Conservation (phyloP, 2,329 filamentous ascomycete genomes). For the Fonsecaea pedrosoi region DNA sequence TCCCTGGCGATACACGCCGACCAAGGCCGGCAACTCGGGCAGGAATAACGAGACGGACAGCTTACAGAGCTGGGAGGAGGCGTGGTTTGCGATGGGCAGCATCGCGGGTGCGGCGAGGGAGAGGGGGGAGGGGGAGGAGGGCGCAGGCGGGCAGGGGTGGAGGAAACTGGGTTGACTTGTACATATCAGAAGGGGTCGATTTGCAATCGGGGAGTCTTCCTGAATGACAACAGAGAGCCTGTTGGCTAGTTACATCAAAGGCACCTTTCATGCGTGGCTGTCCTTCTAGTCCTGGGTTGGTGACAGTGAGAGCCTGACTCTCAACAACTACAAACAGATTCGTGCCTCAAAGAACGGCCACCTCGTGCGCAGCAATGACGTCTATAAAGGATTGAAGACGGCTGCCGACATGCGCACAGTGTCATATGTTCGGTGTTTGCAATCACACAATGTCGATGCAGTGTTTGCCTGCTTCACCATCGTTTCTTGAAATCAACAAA, state of each 20-base stretch:
- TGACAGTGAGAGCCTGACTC: neutral
- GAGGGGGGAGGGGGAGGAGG: neutral
- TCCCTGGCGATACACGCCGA: conserved; percentile 18
- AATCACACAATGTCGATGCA: neutral
- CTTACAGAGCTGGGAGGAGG: conserved; percentile 34
- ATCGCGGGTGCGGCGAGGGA: neutral
- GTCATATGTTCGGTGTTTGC: conserved; percentile 3
- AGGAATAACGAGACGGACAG: conserved; percentile 23
- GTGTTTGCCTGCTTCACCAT: neutral
- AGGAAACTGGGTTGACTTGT: conserved; percentile 16
- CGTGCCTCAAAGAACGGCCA: neutral
- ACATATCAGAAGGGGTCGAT: neutral
- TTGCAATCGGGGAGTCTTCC: neutral
- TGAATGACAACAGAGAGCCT: neutral
- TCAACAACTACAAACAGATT: neutral
- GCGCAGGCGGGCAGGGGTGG: conserved; percentile 9
- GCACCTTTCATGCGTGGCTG: neutral
- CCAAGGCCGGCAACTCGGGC: neutral
- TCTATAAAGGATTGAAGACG: conserved; percentile 3
- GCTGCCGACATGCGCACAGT: conserved; percentile 1
- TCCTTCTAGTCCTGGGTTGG: neutral
- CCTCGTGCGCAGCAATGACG: neutral
- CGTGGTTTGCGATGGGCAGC: conserved; percentile 33
- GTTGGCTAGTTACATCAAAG: neutral
- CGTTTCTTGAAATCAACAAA: neutral